Percentiles rank a stretch among this genome's conserved stretches.
Evolutionary conservation across 306 rosid species (phyloP).

Genomic region (Corylus avellana): DNA sequence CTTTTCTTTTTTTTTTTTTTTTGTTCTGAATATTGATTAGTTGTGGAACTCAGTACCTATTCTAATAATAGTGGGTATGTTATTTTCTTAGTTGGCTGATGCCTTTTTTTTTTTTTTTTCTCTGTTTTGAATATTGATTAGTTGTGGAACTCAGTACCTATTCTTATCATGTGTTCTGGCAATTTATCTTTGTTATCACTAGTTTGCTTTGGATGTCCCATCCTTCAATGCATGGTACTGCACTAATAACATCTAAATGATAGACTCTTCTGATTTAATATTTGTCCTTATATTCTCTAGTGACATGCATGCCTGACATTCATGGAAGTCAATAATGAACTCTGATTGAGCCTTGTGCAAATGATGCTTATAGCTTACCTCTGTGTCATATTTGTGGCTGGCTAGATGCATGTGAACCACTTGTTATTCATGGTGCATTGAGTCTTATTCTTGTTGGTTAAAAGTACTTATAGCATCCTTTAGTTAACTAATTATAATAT

Average conservation of each 20-base stretch:
- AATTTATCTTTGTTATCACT: neutral
- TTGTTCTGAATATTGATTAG: neutral
- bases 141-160: neutral
- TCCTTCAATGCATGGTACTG: neutral
- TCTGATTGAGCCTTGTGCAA: neutral
- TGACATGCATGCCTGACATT: neutral
- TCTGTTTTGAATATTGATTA: neutral
- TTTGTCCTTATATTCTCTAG: neutral
- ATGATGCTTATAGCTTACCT: neutral
- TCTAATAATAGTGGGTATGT: neutral
- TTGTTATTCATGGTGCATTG: neutral
- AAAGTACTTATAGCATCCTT: neutral
- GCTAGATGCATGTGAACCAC: neutral
- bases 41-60: neutral
- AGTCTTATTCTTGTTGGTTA: constrained; percentile 1
- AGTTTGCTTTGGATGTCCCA: neutral
- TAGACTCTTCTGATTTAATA: neutral
- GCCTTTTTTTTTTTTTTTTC: no score
- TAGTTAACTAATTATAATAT: constrained; percentile 2
- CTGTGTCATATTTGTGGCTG: neutral
- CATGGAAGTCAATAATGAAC: neutral
- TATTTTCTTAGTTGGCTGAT: neutral
- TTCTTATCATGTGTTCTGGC: neutral
- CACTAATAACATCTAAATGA: neutral
- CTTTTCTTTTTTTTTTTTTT: neutral